Conservation (phyloP, 2,329 filamentous ascomycete species). For the Xylaria sp. region DNA sequence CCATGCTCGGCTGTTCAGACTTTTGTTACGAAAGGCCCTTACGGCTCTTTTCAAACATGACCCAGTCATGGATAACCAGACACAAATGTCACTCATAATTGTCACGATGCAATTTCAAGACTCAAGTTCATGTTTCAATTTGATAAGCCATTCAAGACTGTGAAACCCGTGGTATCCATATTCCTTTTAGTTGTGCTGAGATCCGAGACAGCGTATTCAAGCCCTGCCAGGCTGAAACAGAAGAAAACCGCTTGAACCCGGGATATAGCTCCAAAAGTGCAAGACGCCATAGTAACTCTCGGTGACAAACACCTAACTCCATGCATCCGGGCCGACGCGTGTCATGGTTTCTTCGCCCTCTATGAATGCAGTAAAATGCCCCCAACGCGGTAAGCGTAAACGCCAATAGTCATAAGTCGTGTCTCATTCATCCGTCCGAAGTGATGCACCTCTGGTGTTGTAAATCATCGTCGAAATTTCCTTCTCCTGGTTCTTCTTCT, state of each 20-base stretch:
- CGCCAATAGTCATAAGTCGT: slow-evolving; percentile 15
- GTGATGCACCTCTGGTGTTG: neutral
- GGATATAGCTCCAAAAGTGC: neutral
- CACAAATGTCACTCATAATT: no score
- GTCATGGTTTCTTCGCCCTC: neutral
- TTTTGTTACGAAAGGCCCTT: no score
- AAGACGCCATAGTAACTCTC: neutral
- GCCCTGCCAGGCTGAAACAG: neutral
- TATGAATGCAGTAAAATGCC: neutral
- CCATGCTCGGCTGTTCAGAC: no score
- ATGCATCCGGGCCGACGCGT: slow-evolving; percentile 1
- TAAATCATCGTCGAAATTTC: neutral
- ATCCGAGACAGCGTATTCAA: neutral
- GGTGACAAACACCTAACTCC: neutral
- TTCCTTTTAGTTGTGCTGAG: no score
- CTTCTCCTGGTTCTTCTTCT: no score
- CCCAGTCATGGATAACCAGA: no score
- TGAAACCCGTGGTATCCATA: neutral
- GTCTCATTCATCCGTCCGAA: slow-evolving; percentile 11
- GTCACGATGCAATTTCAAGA: no score
- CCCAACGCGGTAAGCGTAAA: slow-evolving; percentile 12
- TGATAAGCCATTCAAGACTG: no score
- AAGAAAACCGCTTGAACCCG: neutral
- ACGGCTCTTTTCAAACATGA: no score
- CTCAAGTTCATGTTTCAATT: no score